These are phyloP conservation scores for Orbilia javanica DNA, from an alignment of 2,329 filamentous ascomycete genomes.

Conservation along the genomic window DNA sequence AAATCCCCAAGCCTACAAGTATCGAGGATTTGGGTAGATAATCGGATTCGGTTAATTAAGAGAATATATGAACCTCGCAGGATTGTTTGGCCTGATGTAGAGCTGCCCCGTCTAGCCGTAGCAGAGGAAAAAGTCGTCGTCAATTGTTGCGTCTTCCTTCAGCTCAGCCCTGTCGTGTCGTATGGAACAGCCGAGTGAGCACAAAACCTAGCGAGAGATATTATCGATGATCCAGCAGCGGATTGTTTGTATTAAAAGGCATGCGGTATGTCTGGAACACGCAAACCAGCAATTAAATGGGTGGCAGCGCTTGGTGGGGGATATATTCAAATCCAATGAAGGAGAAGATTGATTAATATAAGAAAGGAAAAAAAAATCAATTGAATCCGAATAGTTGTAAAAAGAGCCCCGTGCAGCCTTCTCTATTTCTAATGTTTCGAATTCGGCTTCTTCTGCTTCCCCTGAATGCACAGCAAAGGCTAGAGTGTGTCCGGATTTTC, in stretches of 20 bases:
- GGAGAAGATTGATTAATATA: conserved; percentile 5
- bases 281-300: conserved; percentile 7
- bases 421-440: conserved; percentile 41
- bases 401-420: conserved; percentile 31
- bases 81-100: conserved; percentile 43
- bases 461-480: conserved; percentile 32
- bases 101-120: conserved; percentile 18
- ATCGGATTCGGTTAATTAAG: background rate
- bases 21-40: background rate
- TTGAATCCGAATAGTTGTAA: conserved; percentile 4
- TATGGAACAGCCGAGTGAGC: conserved; percentile 20
- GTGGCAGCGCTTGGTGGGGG: background rate
- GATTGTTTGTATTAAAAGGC: conserved; percentile 8
- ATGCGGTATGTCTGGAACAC: conserved; percentile 34
- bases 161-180: conserved; percentile 57
- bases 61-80: conserved; percentile 42
- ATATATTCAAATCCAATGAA: conserved; percentile 6
- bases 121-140: conserved; percentile 30
- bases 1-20: background rate
- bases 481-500: conserved; percentile 37
- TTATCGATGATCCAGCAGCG: conserved; percentile 25
- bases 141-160: conserved; percentile 29
- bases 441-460: conserved; percentile 24
- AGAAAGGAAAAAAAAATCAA: conserved; percentile 4
- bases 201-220: conserved; percentile 15